phyloP scores from a whole-genome alignment of 768 basidiomycete species.

The Kwoniella bestiolae region DNA sequence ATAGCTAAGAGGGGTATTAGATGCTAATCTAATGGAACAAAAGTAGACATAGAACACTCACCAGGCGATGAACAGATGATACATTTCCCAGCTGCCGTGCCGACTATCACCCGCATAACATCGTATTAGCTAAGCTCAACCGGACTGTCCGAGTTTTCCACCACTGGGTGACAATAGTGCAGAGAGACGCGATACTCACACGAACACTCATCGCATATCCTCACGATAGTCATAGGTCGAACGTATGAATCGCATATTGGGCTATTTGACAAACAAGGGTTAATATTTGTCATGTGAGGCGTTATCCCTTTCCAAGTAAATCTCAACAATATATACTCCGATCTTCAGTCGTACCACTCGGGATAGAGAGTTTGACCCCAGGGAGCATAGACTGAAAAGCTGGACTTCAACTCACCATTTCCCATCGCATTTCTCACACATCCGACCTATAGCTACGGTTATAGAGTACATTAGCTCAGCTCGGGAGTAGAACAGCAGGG shows the following conservation, averaged over 20 bases:
- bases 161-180: not conserved
- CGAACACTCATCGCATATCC: conserved; percentile 99
- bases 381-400: no score
- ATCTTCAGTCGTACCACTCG: not conserved
- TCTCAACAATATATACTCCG: no score
- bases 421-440: conserved; percentile 99
- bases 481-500: not conserved
- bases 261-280: conserved; percentile 59
- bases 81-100: conserved; percentile 88
- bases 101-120: conserved; percentile 32
- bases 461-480: no score
- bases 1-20: no score
- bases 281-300: no score
- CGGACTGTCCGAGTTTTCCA: no score
- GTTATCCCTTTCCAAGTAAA: no score
- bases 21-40: no score
- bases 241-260: conserved; percentile 99
- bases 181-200: conserved; percentile 67
- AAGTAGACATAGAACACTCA: no score
- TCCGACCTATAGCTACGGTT: conserved; percentile 95
- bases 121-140: no score
- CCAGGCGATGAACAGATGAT: conserved; percentile 97
- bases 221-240: conserved; percentile 93
- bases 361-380: no score
- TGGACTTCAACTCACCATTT: conserved; percentile 89